Percentiles rank a stretch among this genome's conserved stretches.
Conservation (phyloP, 169 alveolate species). For the Babesia caballi region DNA sequence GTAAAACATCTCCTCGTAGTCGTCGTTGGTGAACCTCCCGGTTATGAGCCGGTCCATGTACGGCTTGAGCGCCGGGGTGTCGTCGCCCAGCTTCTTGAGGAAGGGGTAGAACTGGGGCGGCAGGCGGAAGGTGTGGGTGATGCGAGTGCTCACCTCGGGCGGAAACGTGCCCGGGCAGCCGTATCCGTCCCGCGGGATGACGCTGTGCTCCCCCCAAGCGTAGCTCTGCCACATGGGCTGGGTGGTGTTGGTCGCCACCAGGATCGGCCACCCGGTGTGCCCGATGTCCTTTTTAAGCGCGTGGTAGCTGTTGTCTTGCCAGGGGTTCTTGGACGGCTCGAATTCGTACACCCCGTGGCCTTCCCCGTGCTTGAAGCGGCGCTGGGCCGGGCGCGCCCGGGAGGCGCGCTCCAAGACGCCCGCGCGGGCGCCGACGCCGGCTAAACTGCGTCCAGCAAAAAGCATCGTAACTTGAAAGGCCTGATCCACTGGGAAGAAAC, state of each 20-base stretch:
- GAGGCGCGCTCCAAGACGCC: background rate
- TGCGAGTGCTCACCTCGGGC: slow-evolving; percentile 74
- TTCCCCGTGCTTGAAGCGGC: slow-evolving; percentile 6
- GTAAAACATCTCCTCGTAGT: slow-evolving; percentile 88
- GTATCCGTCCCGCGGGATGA: slow-evolving; percentile 76
- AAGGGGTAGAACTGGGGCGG: slow-evolving; percentile 89
- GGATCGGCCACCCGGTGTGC: slow-evolving; percentile 75
- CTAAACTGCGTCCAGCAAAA: background rate
- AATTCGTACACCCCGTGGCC: slow-evolving; percentile 42
- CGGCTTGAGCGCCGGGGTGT: slow-evolving; percentile 85
- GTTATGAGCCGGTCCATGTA: slow-evolving; percentile 78
- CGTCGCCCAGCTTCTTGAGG: slow-evolving; percentile 86
- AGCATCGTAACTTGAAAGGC: background rate
- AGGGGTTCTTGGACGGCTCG: slow-evolving; percentile 62
- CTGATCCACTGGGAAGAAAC: too few species aligned
- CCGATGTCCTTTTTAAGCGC: slow-evolving; percentile 52
- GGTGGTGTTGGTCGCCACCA: slow-evolving; percentile 70
- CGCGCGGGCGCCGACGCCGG: background rate
- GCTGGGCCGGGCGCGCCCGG: background rate
- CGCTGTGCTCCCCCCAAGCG: slow-evolving; percentile 70
- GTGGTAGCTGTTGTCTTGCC: slow-evolving; percentile 66
- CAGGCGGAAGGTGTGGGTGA: slow-evolving; percentile 77
- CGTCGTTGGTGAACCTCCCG: slow-evolving; percentile 84
- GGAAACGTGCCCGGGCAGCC: slow-evolving; percentile 77
- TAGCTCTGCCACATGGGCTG: slow-evolving; percentile 78